Evolutionary conservation across 2,329 filamentous ascomycete species (phyloP), one percentile per base, ranked within the genome.

Genomic region (Trichophyton simii): DNA sequence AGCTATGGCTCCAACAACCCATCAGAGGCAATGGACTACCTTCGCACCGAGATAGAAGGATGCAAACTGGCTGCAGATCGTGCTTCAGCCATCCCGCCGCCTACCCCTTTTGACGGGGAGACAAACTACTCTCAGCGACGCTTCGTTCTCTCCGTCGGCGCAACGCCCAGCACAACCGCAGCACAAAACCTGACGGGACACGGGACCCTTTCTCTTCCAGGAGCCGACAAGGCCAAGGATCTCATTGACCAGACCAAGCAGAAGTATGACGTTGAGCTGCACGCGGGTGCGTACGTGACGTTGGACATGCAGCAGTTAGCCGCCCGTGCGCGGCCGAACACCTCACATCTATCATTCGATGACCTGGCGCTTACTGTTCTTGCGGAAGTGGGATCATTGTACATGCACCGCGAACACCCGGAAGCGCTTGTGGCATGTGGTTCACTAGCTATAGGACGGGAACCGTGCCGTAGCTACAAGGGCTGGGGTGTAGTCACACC

Each of bases 261-360:
- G 15, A 62, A 60, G 5, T 63, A 79, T 61, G 71, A 69, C 1
- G 77, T 89, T 38, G 87, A 90, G 70, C 77, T 89, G 3, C 88
- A 91, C 69, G 87, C 87, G 0, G 87, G 87, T 50, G 86, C 89
- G 1, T 91, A 91, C 69, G 83, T 87, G 0, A 79, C 84, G 2
- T 81, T 91, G 5, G 88, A 92, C 71, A 76, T 91, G 66, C 88
- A 92, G 71, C 88, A 92, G 72, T 78, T 91, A 3, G 84, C 87
- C 1, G 87, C 87, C 0, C 83, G 86, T 68, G 84, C 87, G 13
- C 74, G 81, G 1, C 65, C 65, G 11, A 73, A 42, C 70, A 65
- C 66, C 31, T 65, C 66, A 34, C 61, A 76, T 65, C 62, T 66
- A 9, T 65, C 66, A 15, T 67, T 63, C 44, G 71, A 76, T 4